These are phyloP conservation scores for Naganishia vaughanmartiniae DNA, from an alignment of 768 basidiomycete species.

Conservation along the genomic window DNA sequence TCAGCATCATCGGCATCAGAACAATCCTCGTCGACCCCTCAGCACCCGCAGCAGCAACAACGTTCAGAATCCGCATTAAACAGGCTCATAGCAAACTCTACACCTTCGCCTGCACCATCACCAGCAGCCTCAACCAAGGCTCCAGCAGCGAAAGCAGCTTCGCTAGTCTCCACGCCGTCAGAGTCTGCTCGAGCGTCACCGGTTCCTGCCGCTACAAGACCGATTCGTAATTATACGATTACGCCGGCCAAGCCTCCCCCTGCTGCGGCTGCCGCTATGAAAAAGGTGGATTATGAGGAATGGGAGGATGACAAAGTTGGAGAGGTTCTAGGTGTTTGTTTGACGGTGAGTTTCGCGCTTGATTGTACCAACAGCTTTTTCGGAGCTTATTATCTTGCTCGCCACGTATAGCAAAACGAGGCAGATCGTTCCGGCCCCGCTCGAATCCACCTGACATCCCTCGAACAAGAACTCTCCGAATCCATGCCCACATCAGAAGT, in stretches of 20 bases:
- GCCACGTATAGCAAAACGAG: background rate
- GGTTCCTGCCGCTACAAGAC: background rate
- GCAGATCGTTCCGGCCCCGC: constrained; percentile 57
- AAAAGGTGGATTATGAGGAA: constrained; percentile 56
- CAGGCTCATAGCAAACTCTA: background rate
- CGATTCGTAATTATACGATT: background rate
- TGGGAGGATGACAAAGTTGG: constrained; percentile 77
- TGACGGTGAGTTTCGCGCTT: constrained; percentile 46
- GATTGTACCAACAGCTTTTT: background rate
- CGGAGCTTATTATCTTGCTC: constrained; percentile 37
- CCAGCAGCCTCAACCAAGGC: background rate
- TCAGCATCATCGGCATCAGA: background rate
- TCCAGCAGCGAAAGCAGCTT: background rate
- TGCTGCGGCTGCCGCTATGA: background rate
- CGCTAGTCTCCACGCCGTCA: background rate
- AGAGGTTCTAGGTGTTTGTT: constrained; percentile 70
- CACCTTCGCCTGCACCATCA: background rate
- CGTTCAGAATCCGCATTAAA: constrained; percentile 19
- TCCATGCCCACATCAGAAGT: background rate
- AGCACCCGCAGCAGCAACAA: background rate
- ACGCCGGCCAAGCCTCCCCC: background rate
- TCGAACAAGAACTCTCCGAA: background rate
- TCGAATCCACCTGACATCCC: constrained; percentile 1
- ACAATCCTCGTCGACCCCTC: background rate
- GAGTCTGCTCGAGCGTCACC: background rate